Percentiles rank a stretch among this genome's conserved stretches.
Evolutionary conservation across 306 rosid species (phyloP).

Genomic region (Castanospermum australe): DNA sequence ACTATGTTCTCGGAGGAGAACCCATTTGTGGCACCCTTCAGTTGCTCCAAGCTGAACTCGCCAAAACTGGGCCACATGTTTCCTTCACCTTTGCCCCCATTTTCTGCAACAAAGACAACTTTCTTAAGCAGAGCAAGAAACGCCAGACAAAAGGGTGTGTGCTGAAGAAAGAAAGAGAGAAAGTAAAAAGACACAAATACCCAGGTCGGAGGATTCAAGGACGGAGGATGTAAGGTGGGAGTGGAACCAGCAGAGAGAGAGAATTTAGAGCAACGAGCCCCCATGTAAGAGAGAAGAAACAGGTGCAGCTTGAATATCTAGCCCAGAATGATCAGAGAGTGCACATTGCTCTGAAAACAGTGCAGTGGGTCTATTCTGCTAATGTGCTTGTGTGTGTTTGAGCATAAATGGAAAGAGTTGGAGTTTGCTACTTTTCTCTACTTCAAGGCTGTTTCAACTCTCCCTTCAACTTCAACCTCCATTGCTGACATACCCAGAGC

Average conservation of each 20-base stretch:
- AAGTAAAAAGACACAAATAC: conserved; percentile 23
- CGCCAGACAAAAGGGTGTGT: not conserved
- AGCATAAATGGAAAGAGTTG: not conserved
- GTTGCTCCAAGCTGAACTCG: conserved; percentile 61
- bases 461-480: not conserved
- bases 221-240: conserved; percentile 67
- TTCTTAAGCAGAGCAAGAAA: not conserved
- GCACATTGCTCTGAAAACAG: not conserved
- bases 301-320: not conserved
- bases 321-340: conserved; percentile 1
- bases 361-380: not conserved
- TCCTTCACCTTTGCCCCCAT: conserved; percentile 52
- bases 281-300: conserved; percentile 38
- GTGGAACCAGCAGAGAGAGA: conserved; percentile 72
- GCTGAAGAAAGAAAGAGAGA: not conserved
- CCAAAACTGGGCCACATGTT: conserved; percentile 49
- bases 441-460: not conserved
- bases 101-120: conserved; percentile 42
- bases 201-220: conserved; percentile 62
- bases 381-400: not conserved
- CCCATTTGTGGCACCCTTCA: conserved; percentile 55
- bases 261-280: conserved; percentile 76
- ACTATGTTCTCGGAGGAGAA: conserved; percentile 65
- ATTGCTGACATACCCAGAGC: no score
- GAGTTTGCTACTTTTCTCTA: not conserved